Percentiles rank a stretch among this genome's conserved stretches.
Conservation (phyloP, 345 rosid genomes). For the Salix udensis region DNA sequence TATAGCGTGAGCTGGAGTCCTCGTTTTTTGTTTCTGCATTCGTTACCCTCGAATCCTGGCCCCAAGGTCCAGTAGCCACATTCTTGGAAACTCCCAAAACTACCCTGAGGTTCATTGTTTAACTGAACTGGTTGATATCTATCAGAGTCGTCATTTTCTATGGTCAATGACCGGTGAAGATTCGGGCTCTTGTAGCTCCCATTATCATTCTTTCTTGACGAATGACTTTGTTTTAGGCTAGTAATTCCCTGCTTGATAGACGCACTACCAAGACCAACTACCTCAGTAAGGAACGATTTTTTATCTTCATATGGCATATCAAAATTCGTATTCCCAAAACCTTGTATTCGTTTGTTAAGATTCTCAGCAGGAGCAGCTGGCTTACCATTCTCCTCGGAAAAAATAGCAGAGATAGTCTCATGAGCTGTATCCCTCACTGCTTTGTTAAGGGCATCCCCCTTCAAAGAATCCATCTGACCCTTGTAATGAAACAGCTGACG, state of each 20-base stretch:
- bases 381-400: conserved; percentile 68
- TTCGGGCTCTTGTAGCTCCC: conserved; percentile 80
- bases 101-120: conserved; percentile 42
- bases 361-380: conserved; percentile 61
- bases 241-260: conserved; percentile 88
- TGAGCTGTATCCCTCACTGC: conserved; percentile 89
- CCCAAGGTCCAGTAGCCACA: conserved; percentile 60
- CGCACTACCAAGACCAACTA: conserved; percentile 93
- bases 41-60: conserved; percentile 39
- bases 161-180: conserved; percentile 84
- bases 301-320: conserved; percentile 71
- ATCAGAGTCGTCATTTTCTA: conserved; percentile 56
- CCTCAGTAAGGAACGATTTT: conserved; percentile 88
- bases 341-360: conserved; percentile 72
- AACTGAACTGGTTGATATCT: conserved; percentile 68
- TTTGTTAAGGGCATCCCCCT: conserved; percentile 94
- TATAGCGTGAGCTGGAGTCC: conserved; percentile 45
- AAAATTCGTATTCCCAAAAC: conserved; percentile 87
- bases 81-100: conserved; percentile 43
- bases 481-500: conserved; percentile 83
- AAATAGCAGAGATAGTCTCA: conserved; percentile 75
- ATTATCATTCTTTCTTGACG: conserved; percentile 58
- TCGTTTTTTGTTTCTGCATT: conserved; percentile 36
- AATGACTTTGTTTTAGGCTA: conserved; percentile 66
- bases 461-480: conserved; percentile 80